A percentile compares a stretch with the other conserved stretches of the same genome.
Conservation (phyloP, 768 basidiomycete genomes). For the Pluteus cervinus region DNA sequence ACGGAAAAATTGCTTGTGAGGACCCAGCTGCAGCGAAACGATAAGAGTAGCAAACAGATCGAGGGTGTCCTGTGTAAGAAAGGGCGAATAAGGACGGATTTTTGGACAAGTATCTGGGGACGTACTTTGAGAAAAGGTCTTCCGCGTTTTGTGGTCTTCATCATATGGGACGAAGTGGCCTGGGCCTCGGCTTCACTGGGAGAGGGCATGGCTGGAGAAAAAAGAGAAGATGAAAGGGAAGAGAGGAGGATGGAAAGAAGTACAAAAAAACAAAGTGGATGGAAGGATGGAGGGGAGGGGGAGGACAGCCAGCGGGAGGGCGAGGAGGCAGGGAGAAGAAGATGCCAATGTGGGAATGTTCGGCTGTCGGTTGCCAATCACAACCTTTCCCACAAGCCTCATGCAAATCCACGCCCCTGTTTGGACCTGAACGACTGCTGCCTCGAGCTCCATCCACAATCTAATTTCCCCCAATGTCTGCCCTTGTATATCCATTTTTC, state of each 20-base stretch:
- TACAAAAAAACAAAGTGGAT: constrained; percentile 42
- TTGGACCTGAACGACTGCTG: constrained; percentile 17
- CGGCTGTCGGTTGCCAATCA: constrained; percentile 38
- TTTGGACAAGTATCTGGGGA: constrained; percentile 8
- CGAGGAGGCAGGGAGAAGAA: constrained; percentile 18
- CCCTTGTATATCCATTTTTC: constrained; percentile 1
- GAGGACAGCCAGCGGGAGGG: constrained; percentile 23
- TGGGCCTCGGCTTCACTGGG: constrained; percentile 40
- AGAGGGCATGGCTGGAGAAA: constrained; percentile 27
- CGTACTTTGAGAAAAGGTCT: constrained; percentile 87
- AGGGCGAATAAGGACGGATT: constrained; percentile 2
- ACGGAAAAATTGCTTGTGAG: constrained; percentile 95
- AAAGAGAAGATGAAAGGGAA: constrained; percentile 26
- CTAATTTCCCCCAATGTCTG: not conserved
- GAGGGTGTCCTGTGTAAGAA: constrained; percentile 74
- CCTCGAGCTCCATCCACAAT: not conserved
- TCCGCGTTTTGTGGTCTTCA: constrained; percentile 97
- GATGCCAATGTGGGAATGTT: constrained; percentile 29
- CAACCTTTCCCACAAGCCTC: constrained; percentile 33
- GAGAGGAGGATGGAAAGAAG: constrained; percentile 47
- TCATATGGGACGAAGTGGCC: constrained; percentile 84
- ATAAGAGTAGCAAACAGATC: constrained; percentile 97
- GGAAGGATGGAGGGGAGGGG: constrained; percentile 41
- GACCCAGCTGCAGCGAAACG: constrained; percentile 83
- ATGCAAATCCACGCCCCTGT: constrained; percentile 24